These are phyloP conservation scores for Cicer arietinum DNA, from an alignment of 306 rosid genomes.

Conservation along the genomic window DNA sequence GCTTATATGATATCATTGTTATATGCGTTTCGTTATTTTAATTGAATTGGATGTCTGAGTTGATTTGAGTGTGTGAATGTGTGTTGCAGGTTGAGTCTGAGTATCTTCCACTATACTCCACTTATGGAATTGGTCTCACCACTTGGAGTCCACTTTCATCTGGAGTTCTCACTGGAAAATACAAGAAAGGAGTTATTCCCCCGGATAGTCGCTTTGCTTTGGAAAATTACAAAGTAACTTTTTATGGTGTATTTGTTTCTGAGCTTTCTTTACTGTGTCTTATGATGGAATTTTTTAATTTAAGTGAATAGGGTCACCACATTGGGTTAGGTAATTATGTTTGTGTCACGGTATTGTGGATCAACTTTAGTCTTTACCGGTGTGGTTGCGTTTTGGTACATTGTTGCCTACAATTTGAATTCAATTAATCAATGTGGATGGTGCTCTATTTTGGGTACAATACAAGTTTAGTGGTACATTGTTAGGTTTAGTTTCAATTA, in stretches of 20 bases:
- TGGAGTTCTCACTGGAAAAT: conserved; percentile 97
- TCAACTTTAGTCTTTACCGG: too few relatives aligned
- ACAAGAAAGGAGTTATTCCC: conserved; percentile 82
- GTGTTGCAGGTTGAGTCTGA: conserved; percentile 79
- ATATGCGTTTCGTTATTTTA: not conserved
- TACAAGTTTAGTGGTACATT: too few relatives aligned
- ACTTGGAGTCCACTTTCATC: conserved; percentile 99
- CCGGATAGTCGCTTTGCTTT: conserved; percentile 90
- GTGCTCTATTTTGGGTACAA: too few relatives aligned
- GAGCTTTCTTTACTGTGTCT: not conserved
- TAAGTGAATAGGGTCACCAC: not conserved
- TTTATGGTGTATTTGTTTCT: not conserved
- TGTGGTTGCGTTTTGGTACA: too few relatives aligned
- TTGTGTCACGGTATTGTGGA: too few relatives aligned
- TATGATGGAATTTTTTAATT: not conserved
- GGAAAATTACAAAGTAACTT: conserved; percentile 81
- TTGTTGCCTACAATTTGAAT: too few relatives aligned
- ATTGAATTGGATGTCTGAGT: not conserved
- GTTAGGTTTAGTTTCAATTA: too few relatives aligned
- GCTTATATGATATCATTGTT: not conserved
- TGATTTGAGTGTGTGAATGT: conserved; percentile 9
- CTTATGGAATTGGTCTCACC: conserved; percentile 81
- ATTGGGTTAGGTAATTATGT: too few relatives aligned
- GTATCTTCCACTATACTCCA: conserved; percentile 80
- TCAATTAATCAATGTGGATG: too few relatives aligned